phyloP scores from a whole-genome alignment of 139 green algal genomes.

The Chlorella sp. region DNA sequence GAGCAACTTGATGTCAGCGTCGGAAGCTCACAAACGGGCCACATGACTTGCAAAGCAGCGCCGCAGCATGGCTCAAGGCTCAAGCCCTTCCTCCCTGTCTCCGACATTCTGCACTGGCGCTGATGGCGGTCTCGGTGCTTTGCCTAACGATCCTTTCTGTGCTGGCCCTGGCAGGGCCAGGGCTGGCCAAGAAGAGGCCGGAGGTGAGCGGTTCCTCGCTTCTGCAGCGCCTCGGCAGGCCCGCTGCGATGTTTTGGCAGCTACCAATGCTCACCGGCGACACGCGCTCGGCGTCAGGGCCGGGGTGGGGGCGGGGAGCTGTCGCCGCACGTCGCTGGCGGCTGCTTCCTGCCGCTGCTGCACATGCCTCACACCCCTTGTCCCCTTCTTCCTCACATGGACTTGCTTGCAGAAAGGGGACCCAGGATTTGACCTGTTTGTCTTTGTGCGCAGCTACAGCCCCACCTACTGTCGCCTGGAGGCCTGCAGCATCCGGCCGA shows the following conservation, averaged over 20 bases:
- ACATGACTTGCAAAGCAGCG: too few species aligned
- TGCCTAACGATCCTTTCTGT: not conserved
- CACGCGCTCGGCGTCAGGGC: not conserved
- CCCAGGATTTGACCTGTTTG: slow-evolving; percentile 31
- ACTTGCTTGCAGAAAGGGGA: not conserved
- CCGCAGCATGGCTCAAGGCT: too few species aligned
- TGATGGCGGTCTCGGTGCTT: not conserved
- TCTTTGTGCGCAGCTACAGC: slow-evolving; percentile 28
- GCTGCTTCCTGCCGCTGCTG: not conserved
- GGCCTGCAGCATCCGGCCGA: not conserved
- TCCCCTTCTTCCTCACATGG: not conserved
- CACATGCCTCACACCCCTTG: not conserved
- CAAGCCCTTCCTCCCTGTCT: not conserved
- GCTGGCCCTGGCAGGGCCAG: not conserved
- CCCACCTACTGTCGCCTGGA: slow-evolving; percentile 32
- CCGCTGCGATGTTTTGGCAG: not conserved
- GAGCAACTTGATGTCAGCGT: too few species aligned
- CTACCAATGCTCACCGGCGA: not conserved
- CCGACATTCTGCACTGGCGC: not conserved
- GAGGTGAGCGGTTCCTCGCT: not conserved
- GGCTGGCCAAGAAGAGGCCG: not conserved
- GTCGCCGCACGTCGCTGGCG: not conserved
- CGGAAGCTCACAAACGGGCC: too few species aligned
- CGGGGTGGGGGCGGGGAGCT: not conserved
- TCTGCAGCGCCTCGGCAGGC: not conserved